Evolutionary conservation across 2,329 filamentous ascomycete genomes (phyloP).

Genomic region (Cordyceps cicadae): DNA sequence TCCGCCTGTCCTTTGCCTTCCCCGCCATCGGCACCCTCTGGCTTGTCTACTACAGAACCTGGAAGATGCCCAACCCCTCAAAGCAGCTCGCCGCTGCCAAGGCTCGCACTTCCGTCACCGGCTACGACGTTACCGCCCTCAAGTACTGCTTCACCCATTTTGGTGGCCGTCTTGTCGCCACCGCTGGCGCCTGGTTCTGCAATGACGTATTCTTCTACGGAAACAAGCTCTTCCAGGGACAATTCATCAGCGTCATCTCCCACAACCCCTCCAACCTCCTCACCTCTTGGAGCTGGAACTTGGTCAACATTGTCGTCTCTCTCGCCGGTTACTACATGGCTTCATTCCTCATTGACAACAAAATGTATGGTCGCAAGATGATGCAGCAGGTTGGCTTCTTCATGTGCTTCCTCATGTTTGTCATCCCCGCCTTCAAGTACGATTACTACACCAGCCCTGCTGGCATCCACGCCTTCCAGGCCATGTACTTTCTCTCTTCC

Average conservation of each 20-base stretch:
- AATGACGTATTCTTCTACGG: slow-evolving; percentile 99
- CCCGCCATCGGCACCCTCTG: slow-evolving; percentile 85
- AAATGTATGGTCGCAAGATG: slow-evolving; percentile 89
- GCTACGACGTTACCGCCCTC: slow-evolving; percentile 83
- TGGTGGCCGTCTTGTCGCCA: slow-evolving; percentile 76
- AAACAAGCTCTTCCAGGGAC: slow-evolving; percentile 92
- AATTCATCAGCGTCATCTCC: slow-evolving; percentile 80
- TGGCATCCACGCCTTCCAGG: slow-evolving; percentile 82
- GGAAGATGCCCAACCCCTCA: slow-evolving; percentile 84
- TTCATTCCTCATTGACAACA: slow-evolving; percentile 86
- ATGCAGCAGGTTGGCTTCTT: slow-evolving; percentile 95
- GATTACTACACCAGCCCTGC: slow-evolving; percentile 66
- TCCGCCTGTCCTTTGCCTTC: slow-evolving; percentile 85
- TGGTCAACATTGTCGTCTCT: slow-evolving; percentile 82
- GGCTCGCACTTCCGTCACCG: slow-evolving; percentile 78
- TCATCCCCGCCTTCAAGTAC: slow-evolving; percentile 84
- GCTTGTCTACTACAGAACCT: slow-evolving; percentile 93
- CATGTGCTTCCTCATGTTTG: slow-evolving; percentile 87
- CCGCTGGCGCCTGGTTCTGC: slow-evolving; percentile 83
- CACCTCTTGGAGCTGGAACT: slow-evolving; percentile 83
- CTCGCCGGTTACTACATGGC: slow-evolving; percentile 85
- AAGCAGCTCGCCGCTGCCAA: slow-evolving; percentile 77
- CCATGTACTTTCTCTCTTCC: slow-evolving; percentile 95
- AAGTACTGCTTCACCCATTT: slow-evolving; percentile 74
- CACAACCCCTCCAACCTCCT: slow-evolving; percentile 63